phyloP scores from a whole-genome alignment of 257 asterid genomes.

The Verbascum thapsus region DNA sequence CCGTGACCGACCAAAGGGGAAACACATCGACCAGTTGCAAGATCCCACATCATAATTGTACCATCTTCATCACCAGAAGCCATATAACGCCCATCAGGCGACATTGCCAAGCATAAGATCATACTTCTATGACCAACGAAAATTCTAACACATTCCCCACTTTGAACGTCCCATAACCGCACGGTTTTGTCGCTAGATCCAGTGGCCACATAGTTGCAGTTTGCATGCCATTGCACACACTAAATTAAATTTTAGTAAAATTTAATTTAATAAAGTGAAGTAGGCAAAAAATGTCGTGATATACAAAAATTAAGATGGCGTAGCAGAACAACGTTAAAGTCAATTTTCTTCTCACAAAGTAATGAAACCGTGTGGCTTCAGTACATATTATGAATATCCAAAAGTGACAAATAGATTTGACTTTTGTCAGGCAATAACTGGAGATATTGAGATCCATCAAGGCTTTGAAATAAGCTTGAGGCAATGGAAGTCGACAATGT shows the following conservation, averaged over 20 bases:
- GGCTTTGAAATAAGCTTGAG: too few relatives aligned
- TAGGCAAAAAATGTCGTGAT: too few relatives aligned
- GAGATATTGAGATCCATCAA: too few relatives aligned
- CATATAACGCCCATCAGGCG: constrained; percentile 97
- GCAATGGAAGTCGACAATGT: too few relatives aligned
- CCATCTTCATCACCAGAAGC: constrained; percentile 99
- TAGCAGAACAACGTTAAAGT: neutral
- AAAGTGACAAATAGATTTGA: too few relatives aligned
- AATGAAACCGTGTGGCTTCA: neutral
- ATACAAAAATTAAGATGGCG: too few relatives aligned
- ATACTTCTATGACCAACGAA: constrained; percentile 94
- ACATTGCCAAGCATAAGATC: constrained; percentile 86
- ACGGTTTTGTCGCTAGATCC: constrained; percentile 99
- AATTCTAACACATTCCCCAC: constrained; percentile 94
- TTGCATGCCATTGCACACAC: constrained; percentile 97
- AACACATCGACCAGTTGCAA: constrained; percentile 88
- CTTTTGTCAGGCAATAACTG: too few relatives aligned
- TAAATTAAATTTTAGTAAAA: too few relatives aligned
- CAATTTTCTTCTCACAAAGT: constrained; percentile 1
- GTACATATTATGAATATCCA: too few relatives aligned
- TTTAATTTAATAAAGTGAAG: too few relatives aligned
- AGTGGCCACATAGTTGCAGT: constrained; percentile 94
- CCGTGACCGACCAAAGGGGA: constrained; percentile 91
- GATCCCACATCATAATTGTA: constrained; percentile 98
- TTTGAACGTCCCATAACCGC: constrained; percentile 96